A percentile compares a stretch with the other conserved stretches of the same genome.
These are phyloP conservation scores for Arthroderma sp. DNA, from an alignment of 2,329 filamentous ascomycete genomes.

Conservation along the genomic window DNA sequence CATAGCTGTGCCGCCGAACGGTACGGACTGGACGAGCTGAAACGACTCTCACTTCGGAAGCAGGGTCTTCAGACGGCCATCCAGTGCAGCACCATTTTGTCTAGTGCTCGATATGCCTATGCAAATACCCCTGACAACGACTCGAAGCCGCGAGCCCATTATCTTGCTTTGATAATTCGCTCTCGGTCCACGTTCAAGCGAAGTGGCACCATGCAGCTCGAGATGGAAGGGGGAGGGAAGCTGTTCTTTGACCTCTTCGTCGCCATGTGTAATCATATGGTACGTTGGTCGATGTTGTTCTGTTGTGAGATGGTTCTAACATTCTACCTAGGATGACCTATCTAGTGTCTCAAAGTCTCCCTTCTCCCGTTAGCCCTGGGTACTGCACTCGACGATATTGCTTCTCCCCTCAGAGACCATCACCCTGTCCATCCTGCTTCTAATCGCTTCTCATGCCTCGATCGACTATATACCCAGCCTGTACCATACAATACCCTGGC, in stretches of 20 bases:
- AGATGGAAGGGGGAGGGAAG: slow-evolving; percentile 80
- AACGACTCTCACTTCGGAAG: slow-evolving; percentile 73
- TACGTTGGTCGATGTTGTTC: slow-evolving; percentile 33
- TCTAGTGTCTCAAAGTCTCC: slow-evolving; percentile 16
- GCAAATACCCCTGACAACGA: slow-evolving; percentile 78
- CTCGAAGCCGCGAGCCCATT: slow-evolving; percentile 82
- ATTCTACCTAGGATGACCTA: slow-evolving; percentile 19
- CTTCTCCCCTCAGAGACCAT: neutral
- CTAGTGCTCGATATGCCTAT: slow-evolving; percentile 82
- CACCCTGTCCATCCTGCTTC: neutral
- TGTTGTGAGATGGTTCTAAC: slow-evolving; percentile 10
- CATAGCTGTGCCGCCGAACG: slow-evolving; percentile 63
- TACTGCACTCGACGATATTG: neutral
- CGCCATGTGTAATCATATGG: slow-evolving; percentile 82
- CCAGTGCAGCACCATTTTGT: slow-evolving; percentile 70
- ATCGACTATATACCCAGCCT: neutral
- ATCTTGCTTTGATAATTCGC: slow-evolving; percentile 82
- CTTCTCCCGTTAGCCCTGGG: slow-evolving; percentile 13
- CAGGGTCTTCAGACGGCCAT: slow-evolving; percentile 79
- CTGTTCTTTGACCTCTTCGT: slow-evolving; percentile 93
- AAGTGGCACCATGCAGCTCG: slow-evolving; percentile 87
- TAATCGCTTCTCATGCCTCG: neutral
- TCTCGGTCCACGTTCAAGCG: slow-evolving; percentile 80
- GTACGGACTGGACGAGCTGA: slow-evolving; percentile 72
- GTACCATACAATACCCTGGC: neutral